Evolutionary conservation across 2,329 filamentous ascomycete species (phyloP), one percentile per base, ranked within the genome.

Genomic region (Cladosporium oxysporum): DNA sequence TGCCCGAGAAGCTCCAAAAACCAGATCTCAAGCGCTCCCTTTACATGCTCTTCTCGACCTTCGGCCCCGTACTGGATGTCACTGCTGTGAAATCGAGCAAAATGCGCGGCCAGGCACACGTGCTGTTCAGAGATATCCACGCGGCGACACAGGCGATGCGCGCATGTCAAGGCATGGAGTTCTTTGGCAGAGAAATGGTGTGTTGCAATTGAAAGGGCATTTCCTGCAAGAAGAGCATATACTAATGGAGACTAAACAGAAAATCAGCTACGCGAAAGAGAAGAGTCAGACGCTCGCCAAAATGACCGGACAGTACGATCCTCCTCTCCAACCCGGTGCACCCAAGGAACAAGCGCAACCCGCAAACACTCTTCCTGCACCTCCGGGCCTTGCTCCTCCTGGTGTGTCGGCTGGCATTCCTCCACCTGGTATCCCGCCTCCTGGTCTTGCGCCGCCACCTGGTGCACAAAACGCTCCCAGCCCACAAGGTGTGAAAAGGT

Each of bases 71-170:
- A 18, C 87, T 99, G 66, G 95, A 99, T 76, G 87, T 99, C 23
- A 91, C 97, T 58, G 91, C 92, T 33, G 83, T 97, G 72, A 96
- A 93, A 81, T 96, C 92, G 1, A 84, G 85, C 77, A 92, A 92
- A 81, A 97, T 98, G 93, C 90, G 95, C 59, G 95, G 95, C 3
- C 95, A 99, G 80, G 95, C 95, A 68, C 95, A 98, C 75, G 83
- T 99, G 67, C 91, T 95, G 16, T 98, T 93, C 77, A 87, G 91
- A 66, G 94, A 99, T 77, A 84, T 94, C 37, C 91, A 97, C 71
- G 88, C 92, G n/a, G 92, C 93, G 61, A 97, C 93, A 28, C 92
- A 97, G 76, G 95, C 95, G 1, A 92, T 99, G 92, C 85, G 94
- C 70, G 88, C 91, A 12, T 82, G 97, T 58, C 90, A 98, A 72